Base-by-base conservation (phyloP, 108 stramenopile genomes). In the Pseudonitzschia pungens region DNA sequence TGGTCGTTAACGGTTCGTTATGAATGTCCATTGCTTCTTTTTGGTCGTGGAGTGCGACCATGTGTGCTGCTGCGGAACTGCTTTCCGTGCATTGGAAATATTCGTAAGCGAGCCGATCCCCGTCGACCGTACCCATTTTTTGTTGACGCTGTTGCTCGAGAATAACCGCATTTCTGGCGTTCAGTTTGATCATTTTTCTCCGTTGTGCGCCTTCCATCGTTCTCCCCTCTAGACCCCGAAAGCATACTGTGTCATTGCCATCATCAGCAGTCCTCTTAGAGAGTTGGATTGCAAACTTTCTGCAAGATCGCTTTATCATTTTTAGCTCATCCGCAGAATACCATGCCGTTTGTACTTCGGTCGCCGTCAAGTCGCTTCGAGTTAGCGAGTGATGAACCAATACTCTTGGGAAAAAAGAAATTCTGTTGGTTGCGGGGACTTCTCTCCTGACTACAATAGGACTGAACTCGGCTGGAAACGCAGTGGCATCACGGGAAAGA, bases 171-270 rank as follows among this genome's bases (percentile, higher is more conserved):
- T 60, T 71, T 15, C 65, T 36, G 10, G 77, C 77, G 36, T 53
- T 45, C 8, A 4, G 51, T n/a, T 70, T 50, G 27, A 62, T 65
- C 27, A 41, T 50, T 33, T 42, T 48, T 21, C 65, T 54, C 41
- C 54, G 24, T 8, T 52, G 42, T 24, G 26, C 56, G 9, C 77
- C 77, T 45, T 65, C 41, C 8, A n/a, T 22, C 26, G 77, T 77
- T 48, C 55, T 71, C 11, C 56, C 54, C 48, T 77, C 77, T 10
- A 77, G 65, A 31, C 77, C 77, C 18, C 77, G 77, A 28, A 67
- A 62, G 68, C 51, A 69, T 27, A 4, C 26, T 2, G 24, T 10
- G 22, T 26, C 4, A 22, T 26, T 10, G 54, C 22, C 26, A 2
- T 55, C 54, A 22, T 55, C 26, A 12, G 54, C 10, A 1, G 4